Base-by-base conservation (phyloP, 2,329 filamentous ascomycete genomes). In the Botrytis cinerea region DNA sequence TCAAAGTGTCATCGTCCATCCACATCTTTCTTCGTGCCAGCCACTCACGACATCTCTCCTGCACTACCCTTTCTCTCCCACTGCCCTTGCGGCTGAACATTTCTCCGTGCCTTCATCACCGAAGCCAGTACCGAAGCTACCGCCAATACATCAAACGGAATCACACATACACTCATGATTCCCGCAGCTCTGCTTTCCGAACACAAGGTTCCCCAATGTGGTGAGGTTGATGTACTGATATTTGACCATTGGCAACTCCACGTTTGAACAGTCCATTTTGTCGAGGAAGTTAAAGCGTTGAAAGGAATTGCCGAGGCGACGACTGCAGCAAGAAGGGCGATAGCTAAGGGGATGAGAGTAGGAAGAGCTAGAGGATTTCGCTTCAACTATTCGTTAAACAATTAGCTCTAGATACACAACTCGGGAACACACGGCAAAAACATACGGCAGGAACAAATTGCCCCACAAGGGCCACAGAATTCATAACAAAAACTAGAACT, bases 241-340 rank as follows among this genome's bases (percentile, higher is more conserved):
- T 83, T 78, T 14, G 82, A 81, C 89, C 89, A 91, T 75, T 87
- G 87, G 80, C 89, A 91, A 59, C 85, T 87, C 89, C 89, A 91
- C 80, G 87, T 89, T 78, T 90, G 84, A 18, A 91, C 81, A 10
- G 87, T 88, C 78, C 89, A 87, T 74, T 83, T 82, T 14, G 83
- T 83, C 22, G 81, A 81, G 5, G 88, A 90, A 28, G 84, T 80
- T 76, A 89, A 87, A 80, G 88, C 83, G 72, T 83, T 83, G 78
- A 89, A 91, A 80, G 88, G 89, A 80, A 90, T 85, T 70, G 84
- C 82, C 78, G 89, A 86, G 75, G 86, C 85, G 72, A 89, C 82
- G 68, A 90, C 79, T 57, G 86, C 84, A 20, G 83, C 85, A 64
- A 83, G 80, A 70, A 87, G 83, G 74, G 83, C 83, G 74, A 85